phyloP scores from a whole-genome alignment of 139 green algal species.

The Chlamydomonas incerta region DNA sequence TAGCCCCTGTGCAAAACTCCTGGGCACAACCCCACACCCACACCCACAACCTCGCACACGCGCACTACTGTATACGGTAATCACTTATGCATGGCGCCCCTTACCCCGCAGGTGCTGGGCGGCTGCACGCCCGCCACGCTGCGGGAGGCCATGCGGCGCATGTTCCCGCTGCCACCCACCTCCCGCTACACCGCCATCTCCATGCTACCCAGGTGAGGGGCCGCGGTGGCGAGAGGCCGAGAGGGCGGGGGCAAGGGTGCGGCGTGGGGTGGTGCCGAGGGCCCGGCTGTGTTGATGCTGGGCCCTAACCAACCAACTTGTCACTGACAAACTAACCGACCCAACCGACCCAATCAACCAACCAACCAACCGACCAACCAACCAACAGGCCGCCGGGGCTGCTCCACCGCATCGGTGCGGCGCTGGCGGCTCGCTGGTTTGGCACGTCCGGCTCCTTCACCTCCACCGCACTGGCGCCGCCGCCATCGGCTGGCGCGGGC shows the following conservation, averaged over 20 bases:
- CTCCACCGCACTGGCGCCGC: too few relatives aligned
- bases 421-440: neutral
- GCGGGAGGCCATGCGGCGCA: slow-evolving; percentile 51
- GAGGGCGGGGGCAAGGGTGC: neutral
- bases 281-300: too few relatives aligned
- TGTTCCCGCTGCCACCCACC: slow-evolving; percentile 61
- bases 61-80: too few relatives aligned
- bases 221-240: too few relatives aligned
- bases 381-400: neutral
- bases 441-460: neutral
- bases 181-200: slow-evolving; percentile 45
- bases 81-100: neutral
- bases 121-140: slow-evolving; percentile 43
- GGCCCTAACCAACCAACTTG: neutral
- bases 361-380: too few relatives aligned
- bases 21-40: neutral
- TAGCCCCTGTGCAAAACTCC: neutral
- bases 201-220: slow-evolving; percentile 2
- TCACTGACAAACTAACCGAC: too few relatives aligned
- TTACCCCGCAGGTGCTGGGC: slow-evolving; percentile 44
- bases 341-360: too few relatives aligned
- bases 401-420: slow-evolving; percentile 14
- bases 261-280: neutral
- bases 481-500: neutral
- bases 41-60: too few relatives aligned